Base-by-base conservation (phyloP, 1,284 basidiomycete species). In the Rhodotorula sp. region DNA sequence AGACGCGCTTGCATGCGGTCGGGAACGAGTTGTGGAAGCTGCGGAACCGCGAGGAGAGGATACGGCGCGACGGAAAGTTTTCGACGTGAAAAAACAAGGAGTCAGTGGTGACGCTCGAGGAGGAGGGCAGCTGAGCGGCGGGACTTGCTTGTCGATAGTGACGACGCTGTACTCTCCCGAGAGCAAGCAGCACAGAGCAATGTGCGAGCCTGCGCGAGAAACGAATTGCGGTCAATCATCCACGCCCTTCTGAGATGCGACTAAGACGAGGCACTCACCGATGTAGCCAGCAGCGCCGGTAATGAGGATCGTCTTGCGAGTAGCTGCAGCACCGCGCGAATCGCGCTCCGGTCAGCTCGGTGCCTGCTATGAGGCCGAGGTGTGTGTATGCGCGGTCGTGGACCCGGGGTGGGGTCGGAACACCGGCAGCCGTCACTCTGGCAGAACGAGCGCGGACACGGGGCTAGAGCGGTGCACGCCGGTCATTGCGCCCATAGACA, bases 11-110 rank as follows among this genome's bases (percentile, higher is more conserved):
- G 57, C 83, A 77, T 16, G 83, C 80, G 8, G 79, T 78, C 57
- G 82, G 81, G 77, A 81, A 83, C 15, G 83, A 83, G 79, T 84
- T 84, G 80, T 81, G 80, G 80, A 81, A 83, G 80, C 78, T 79
- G 74, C 2, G 18, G 15, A 26, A 29, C 18, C 18, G 39, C 26
- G 58, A 34, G 5, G 46, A 39, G 52, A 15, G 14, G 31, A 6
- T 1, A 20, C 26, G 39, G n/a, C 48, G 16, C 6, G 15, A 20
- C 48, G 8, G 47, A 14, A 61, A 34, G 10, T 16, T 8, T 29
- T 18, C 18, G 20, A 39, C 26, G 46, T n/a, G n/a, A n/a, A n/a
- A n/a, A 14, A n/a, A 29, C 26, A 15, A 47, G 39, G 39, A n/a
- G 26, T 39, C 39, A 47, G 23, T 2, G n/a, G n/a, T n/a, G n/a